Evolutionary conservation across 305 asterid species (phyloP).

Genomic region (Fraxinus nigra): DNA sequence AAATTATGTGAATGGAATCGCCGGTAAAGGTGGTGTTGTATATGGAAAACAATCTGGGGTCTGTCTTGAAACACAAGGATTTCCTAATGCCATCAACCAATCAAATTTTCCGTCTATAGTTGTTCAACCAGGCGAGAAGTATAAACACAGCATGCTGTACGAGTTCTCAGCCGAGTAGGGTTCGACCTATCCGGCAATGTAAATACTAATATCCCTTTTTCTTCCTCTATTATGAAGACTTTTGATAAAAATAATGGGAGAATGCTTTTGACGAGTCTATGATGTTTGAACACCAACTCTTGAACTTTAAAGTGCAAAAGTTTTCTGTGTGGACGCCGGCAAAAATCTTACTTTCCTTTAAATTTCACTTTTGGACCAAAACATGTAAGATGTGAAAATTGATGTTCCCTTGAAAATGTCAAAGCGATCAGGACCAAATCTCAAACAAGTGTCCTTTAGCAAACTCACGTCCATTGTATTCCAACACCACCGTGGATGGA

Average conservation of each 20-base stretch:
- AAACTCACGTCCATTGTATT: conserved; percentile 24
- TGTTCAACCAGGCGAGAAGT: conserved; percentile 73
- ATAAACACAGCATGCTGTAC: conserved; percentile 75
- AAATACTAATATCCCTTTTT: background rate
- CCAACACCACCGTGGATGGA: background rate
- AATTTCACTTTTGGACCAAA: background rate
- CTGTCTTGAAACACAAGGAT: conserved; percentile 94
- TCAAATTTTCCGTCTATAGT: conserved; percentile 70
- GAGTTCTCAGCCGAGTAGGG: conserved; percentile 66
- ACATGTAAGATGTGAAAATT: background rate
- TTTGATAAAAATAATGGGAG: background rate
- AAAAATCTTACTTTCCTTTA: background rate
- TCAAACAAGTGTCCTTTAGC: conserved; percentile 67
- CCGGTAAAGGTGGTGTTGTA: conserved; percentile 80
- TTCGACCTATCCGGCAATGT: background rate
- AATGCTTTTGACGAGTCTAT: background rate
- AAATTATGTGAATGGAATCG: conserved; percentile 66
- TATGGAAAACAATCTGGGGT: conserved; percentile 76
- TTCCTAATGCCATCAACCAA: conserved; percentile 82
- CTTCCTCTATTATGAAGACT: background rate
- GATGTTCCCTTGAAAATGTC: background rate
- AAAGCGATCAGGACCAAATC: conserved; percentile 71
- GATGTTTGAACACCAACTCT: background rate
- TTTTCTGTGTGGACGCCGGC: background rate
- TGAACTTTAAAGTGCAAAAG: background rate